Evolutionary conservation across 139 green algal species (phyloP).

Genomic region (Asterochloris sp.): DNA sequence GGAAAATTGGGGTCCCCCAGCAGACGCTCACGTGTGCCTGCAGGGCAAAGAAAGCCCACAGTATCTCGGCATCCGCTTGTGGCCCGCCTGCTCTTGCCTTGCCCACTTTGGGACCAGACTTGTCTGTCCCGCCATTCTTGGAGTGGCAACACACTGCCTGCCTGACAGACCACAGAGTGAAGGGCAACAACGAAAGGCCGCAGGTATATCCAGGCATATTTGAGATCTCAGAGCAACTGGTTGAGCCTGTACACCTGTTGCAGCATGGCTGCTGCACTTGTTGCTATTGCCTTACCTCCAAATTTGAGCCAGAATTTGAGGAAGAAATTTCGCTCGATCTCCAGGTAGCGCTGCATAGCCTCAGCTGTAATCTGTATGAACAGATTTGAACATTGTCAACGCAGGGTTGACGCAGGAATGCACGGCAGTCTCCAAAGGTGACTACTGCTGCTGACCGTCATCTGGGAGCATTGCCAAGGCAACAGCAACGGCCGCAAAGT

Average conservation of each 20-base stretch:
- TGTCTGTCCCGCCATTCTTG: background rate
- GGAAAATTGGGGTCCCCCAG: constrained; percentile 90
- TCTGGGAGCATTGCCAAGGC: too few species aligned
- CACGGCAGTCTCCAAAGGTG: too few species aligned
- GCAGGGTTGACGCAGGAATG: too few species aligned
- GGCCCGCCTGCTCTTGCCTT: background rate
- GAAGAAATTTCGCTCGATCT: constrained; percentile 60
- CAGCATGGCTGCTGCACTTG: background rate
- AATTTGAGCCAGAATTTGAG: constrained; percentile 53
- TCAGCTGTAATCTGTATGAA: constrained; percentile 54
- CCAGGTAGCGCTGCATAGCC: constrained; percentile 74
- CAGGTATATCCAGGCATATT: too few species aligned
- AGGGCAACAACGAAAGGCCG: too few species aligned
- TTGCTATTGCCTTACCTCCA: constrained; percentile 1
- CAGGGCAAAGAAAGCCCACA: background rate
- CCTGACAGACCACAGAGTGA: too few species aligned
- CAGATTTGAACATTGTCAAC: background rate
- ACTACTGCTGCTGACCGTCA: too few species aligned
- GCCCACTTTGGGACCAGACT: background rate
- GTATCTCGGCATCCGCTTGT: background rate
- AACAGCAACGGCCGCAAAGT: constrained; percentile 32
- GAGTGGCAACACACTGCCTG: background rate
- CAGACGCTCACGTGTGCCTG: constrained; percentile 87
- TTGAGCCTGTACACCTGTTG: too few species aligned
- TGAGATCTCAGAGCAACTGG: too few species aligned